Evolutionary conservation across 1,139 yeast species (phyloP), one percentile per base, ranked within the genome.

Genomic region (Hyphopichia burtonii): DNA sequence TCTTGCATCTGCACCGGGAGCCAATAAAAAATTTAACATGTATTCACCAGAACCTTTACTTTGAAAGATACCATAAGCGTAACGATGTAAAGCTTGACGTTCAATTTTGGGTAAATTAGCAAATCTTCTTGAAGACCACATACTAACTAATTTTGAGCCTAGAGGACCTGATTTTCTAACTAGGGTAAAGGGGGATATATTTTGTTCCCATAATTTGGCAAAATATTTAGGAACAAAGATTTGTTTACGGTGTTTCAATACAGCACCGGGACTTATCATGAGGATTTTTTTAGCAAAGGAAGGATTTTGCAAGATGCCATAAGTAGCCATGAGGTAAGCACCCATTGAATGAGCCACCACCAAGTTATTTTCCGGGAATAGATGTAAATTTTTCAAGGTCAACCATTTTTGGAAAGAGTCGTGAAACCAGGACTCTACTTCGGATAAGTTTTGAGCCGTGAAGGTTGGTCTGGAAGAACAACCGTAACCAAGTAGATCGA

Each of bases 1-100:
- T 47, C 90, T 68, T 1, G 93, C 89, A 37, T 80, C 77, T 1
- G 89, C 94, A 4, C 93, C 94, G 10, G 91, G 88, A 1, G 83
- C 83, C 20, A 86, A 61, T 14, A 83, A 66, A 55, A 78, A 83
- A 48, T 83, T 82, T 49, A 86, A 65, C 78, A 84, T 77, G 56
- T 86, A 86, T 58, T 86, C 94, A 3, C 93, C 93, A 1, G 86
- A 80, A 0, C 93, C 94, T 3, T 71, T 76, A 19, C 82, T 77
- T 53, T 81, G 84, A 61, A 86, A 86, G 9, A 86, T 84, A 2
- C 81, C 79, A 55, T 86, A 86, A 0, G 88, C 69, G 54, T 86
- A 86, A 50, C 71, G 71, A 54, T 86, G 94, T 44, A 86, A 62
- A 11, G 68, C 55, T 8, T 55, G 58, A 39, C 71, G 67, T 44